Base-by-base conservation (phyloP, 2,329 filamentous ascomycete genomes). In the Colletotrichum sp. region DNA sequence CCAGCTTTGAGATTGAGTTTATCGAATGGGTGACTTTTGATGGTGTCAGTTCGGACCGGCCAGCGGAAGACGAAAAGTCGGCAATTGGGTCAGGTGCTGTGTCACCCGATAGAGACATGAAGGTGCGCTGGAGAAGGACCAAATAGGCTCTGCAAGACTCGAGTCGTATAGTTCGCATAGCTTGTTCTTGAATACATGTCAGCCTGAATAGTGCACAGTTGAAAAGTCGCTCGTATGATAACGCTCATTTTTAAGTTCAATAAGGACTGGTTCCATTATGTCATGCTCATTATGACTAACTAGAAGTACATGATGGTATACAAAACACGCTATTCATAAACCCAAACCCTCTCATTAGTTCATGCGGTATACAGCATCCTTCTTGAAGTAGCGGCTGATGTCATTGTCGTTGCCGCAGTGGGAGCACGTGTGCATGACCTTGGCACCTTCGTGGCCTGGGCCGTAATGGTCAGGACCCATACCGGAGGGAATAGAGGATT, bases 361-460 rank as follows among this genome's bases (percentile, higher is more conserved):
- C 74, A 76, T 76, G 36, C 77, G 76, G 70, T 78, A 78, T 2
- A 76, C 62, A 1, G 76, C 77, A 34, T 78, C 76, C 76, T 76
- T 78, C 36, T 77, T 75, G 57, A 78, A 78, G 64, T 78, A 78
- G n/a, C 71, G 73, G 72, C 77, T 78, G 21, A 78, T 78, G 16
- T 78, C 77, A 26, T 78, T 78, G 59, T 78, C 77, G 39, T 59
- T 75, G 49, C 77, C 77, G 30, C 77, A 78, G 49, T 64, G 72
- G 1, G 32, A 63, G 68, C 77, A 78, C 16, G 66, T 77, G 34
- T 78, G 77, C 52, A 78, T 70, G 2, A 78, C 77, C 70, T 77
- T 78, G 34, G 77, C 76, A 13, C 77, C 77, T 6, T 73, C 66
- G n/a, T 77, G 77, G 13, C 64, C 77, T 59, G 77, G 77, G 32